Conservation (phyloP, 352 stramenopile species). For the Pythium vanterpoolii region DNA sequence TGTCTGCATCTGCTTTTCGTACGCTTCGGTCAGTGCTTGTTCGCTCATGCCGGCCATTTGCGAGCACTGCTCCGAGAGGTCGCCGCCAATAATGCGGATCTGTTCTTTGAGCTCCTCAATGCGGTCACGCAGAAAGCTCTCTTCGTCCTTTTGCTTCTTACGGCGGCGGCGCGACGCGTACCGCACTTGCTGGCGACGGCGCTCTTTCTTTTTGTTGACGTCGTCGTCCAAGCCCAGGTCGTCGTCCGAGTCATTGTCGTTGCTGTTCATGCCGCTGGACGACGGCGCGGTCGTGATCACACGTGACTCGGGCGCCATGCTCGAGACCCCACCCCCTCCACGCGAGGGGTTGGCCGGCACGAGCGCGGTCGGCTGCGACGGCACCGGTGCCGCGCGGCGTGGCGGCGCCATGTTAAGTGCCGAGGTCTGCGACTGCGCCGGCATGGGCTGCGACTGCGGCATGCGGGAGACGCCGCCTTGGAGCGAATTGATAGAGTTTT, state of each 20-base stretch:
- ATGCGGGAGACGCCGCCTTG: slow-evolving; percentile 22
- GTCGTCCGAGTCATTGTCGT: slow-evolving; percentile 40
- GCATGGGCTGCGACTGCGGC: slow-evolving; percentile 25
- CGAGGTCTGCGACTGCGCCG: slow-evolving; percentile 20
- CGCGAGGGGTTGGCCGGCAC: slow-evolving; percentile 31
- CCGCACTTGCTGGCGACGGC: slow-evolving; percentile 70
- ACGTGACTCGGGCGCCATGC: slow-evolving; percentile 30
- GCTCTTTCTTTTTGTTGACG: slow-evolving; percentile 74
- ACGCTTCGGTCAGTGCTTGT: slow-evolving; percentile 70
- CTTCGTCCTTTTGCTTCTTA: slow-evolving; percentile 85
- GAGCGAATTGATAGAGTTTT: no score
- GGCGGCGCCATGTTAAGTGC: slow-evolving; percentile 18
- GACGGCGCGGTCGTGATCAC: slow-evolving; percentile 33
- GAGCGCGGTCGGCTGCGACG: slow-evolving; percentile 24
- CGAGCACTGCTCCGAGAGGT: slow-evolving; percentile 73
- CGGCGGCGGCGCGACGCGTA: slow-evolving; percentile 74
- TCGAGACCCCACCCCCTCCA: slow-evolving; percentile 4
- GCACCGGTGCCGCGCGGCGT: background rate
- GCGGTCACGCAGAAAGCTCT: slow-evolving; percentile 73
- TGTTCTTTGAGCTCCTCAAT: slow-evolving; percentile 85
- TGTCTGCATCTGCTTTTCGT: slow-evolving; percentile 81
- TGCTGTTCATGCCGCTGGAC: slow-evolving; percentile 43
- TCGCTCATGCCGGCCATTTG: slow-evolving; percentile 82
- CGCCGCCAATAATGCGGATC: slow-evolving; percentile 77
- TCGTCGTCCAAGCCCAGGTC: slow-evolving; percentile 37